Evolutionary conservation across 257 asterid genomes (phyloP), one percentile per base, ranked within the genome.

Genomic region (Misopates orontium): DNA sequence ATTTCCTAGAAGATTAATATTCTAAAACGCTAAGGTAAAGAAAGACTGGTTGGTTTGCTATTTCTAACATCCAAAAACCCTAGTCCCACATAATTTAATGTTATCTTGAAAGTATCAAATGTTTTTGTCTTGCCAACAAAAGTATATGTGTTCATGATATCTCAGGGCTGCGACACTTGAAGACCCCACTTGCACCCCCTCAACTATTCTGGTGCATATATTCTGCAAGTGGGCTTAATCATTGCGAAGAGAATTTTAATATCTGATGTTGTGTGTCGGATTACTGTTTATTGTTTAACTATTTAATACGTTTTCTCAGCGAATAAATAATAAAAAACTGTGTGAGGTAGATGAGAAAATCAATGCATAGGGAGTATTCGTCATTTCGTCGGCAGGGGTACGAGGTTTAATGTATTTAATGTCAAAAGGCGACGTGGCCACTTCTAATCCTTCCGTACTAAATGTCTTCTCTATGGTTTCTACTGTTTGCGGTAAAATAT

Each of bases 321-420:
- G 18, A 10, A 1, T 60, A 17, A 76, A 47, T 22, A 60, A 65
- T 56, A 40, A 60, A 68, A 53, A 52, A 36, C 10, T 14, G 4
- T 20, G 20, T 12, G 49, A 39, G 60, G 75, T 47, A 55, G 84
- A 82, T 77, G 72, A 81, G 78, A 70, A 28, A 73, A 70, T 56
- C 44, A 62, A 56, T 70, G 84, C 23, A 66, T 11, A 66, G 77
- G 81, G 74, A 58, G 76, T 45, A 70, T n/a, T n/a, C n/a, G n/a
- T n/a, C n/a, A n/a, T n/a, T 62, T 67, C 79, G 92, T 86, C 95
- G 89, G 89, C 78, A 83, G 74, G 87, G 91, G 86, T 89, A 85
- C 95, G 91, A 87, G 88, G 95, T 87, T 84, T 69, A 72, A 73
- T 63, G 84, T 64, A 55, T 56, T 74, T 40, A 49, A 10, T 57